phyloP scores from a whole-genome alignment of 164 flowering plant species.

The Liquidambar formosana region DNA sequence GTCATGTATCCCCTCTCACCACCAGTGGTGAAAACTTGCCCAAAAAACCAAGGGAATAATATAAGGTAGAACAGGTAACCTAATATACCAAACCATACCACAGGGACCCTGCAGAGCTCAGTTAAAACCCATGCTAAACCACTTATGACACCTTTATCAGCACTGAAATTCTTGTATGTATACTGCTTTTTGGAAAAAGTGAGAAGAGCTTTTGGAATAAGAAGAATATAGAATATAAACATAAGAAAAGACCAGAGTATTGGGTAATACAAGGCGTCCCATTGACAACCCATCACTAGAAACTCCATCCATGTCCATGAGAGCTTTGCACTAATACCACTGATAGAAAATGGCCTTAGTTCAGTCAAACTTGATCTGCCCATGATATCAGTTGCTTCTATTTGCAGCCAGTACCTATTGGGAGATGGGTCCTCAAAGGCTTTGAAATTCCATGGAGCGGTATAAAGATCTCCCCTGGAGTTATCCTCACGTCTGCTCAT shows the following conservation, averaged over 20 bases:
- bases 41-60: constrained; percentile 79
- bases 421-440: constrained; percentile 90
- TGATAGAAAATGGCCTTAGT: constrained; percentile 78
- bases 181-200: constrained; percentile 41
- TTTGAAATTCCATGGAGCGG: constrained; percentile 72
- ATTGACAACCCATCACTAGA: constrained; percentile 89
- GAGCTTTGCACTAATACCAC: constrained; percentile 50
- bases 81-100: constrained; percentile 53
- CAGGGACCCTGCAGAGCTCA: constrained; percentile 49
- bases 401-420: constrained; percentile 76
- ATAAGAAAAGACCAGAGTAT: constrained; percentile 54
- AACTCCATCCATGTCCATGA: constrained; percentile 92
- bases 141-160: constrained; percentile 42
- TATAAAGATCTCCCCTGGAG: constrained; percentile 61
- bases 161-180: constrained; percentile 42
- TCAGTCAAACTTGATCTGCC: constrained; percentile 59
- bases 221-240: constrained; percentile 42
- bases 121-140: constrained; percentile 49
- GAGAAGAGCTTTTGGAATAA: constrained; percentile 53
- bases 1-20: constrained; percentile 69
- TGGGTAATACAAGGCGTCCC: constrained; percentile 76
- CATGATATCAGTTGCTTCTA: constrained; percentile 66
- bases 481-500: constrained; percentile 54
- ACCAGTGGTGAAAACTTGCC: constrained; percentile 66
- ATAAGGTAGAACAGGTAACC: constrained; percentile 62